A percentile compares a stretch with the other conserved stretches of the same genome.
Conservation (phyloP, 2,329 filamentous ascomycete genomes). For the Alternaria gansuensis region DNA sequence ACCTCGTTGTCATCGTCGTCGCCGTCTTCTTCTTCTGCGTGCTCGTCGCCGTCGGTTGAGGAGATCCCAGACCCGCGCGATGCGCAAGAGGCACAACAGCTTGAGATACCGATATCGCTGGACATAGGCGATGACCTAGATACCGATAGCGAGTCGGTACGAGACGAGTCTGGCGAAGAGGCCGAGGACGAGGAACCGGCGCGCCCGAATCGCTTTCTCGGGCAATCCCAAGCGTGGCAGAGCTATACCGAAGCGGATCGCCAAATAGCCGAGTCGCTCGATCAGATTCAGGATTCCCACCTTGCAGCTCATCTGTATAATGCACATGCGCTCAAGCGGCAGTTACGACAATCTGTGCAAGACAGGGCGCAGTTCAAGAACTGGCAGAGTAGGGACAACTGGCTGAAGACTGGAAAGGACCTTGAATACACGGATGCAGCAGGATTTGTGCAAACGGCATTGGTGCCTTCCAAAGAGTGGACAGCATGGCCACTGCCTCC, state of each 20-base stretch:
- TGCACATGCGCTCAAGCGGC: conserved; percentile 71
- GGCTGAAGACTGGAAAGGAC: conserved; percentile 49
- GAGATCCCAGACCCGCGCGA: conserved; percentile 8
- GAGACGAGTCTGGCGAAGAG: conserved; percentile 8
- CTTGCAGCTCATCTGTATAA: conserved; percentile 82
- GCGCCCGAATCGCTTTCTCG: conserved; percentile 75
- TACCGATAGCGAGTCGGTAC: conserved; percentile 29
- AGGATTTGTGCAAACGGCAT: conserved; percentile 45
- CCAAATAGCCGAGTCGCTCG: conserved; percentile 69
- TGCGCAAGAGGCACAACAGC: conserved; percentile 26
- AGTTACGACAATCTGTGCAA: conserved; percentile 38
- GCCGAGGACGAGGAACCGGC: conserved; percentile 22
- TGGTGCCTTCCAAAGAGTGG: conserved; percentile 69
- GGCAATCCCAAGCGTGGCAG: conserved; percentile 72
- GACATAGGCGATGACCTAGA: conserved; percentile 29
- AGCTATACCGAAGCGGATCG: conserved; percentile 69
- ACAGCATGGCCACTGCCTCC: conserved; percentile 83
- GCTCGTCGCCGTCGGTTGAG: conserved; percentile 19
- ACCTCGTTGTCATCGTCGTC: conserved; percentile 18
- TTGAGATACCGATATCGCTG: not conserved
- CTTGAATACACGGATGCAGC: conserved; percentile 37
- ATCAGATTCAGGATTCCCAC: conserved; percentile 70
- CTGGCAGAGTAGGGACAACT: conserved; percentile 55
- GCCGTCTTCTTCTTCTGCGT: conserved; percentile 9
- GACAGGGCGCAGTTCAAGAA: conserved; percentile 29